A percentile compares a stretch with the other conserved stretches of the same genome.
These are phyloP conservation scores for Capronia coronata DNA, from an alignment of 2,329 filamentous ascomycete species.

Conservation along the genomic window DNA sequence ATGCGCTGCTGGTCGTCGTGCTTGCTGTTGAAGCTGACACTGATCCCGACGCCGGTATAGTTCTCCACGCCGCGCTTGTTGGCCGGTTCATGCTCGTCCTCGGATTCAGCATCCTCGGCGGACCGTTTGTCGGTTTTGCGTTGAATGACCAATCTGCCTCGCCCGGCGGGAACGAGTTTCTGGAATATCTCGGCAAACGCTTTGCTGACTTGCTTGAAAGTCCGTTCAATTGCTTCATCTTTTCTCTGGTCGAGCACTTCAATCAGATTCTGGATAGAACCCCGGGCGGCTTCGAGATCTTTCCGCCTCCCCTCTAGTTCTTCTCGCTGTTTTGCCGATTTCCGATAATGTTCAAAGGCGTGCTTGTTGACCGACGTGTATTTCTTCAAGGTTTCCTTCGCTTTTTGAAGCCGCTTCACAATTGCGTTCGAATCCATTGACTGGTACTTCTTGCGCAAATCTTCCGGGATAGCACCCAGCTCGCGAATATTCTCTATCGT, in stretches of 20 bases:
- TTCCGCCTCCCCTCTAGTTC: conserved; percentile 74
- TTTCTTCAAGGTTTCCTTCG: conserved; percentile 88
- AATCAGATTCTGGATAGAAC: conserved; percentile 86
- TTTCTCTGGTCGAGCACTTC: conserved; percentile 89
- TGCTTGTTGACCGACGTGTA: conserved; percentile 89
- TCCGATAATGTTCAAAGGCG: conserved; percentile 97
- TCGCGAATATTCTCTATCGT: conserved; percentile 85
- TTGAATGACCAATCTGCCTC: conserved; percentile 87
- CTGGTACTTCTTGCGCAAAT: conserved; percentile 86
- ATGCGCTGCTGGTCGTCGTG: conserved; percentile 97
- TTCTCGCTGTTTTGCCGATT: conserved; percentile 87
- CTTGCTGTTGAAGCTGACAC: conserved; percentile 97
- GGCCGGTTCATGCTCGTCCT: conserved; percentile 48
- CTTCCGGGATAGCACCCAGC: conserved; percentile 84
- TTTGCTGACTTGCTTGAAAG: conserved; percentile 93
- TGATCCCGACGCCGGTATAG: conserved; percentile 93
- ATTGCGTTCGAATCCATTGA: conserved; percentile 72
- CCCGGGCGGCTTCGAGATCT: conserved; percentile 80
- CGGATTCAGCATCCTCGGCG: conserved; percentile 55
- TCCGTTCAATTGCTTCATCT: conserved; percentile 95
- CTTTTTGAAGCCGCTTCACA: conserved; percentile 70
- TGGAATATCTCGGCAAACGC: conserved; percentile 93
- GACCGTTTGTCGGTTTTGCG: conserved; percentile 69
- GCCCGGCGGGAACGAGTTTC: conserved; percentile 87
- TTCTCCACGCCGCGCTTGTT: conserved; percentile 68